phyloP scores from a whole-genome alignment of 2,329 filamentous ascomycete genomes.

The Hypoxylon sp. region DNA sequence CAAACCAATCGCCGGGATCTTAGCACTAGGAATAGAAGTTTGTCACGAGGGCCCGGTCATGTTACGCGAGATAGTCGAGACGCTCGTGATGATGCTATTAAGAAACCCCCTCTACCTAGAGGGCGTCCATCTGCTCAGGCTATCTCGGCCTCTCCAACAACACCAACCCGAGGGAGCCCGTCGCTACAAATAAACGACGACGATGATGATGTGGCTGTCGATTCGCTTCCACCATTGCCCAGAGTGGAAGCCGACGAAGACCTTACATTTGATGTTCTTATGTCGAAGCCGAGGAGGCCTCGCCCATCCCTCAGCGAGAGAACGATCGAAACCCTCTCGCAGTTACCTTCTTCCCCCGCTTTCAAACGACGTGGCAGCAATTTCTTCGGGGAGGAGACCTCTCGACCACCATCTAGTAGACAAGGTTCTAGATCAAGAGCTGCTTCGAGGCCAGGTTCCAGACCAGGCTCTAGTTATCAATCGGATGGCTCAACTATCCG shows the following conservation, averaged over 20 bases:
- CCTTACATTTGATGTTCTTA: constrained; percentile 41
- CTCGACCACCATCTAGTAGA: constrained; percentile 60
- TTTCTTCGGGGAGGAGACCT: constrained; percentile 74
- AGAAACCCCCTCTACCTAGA: constrained; percentile 34
- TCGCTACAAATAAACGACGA: constrained; percentile 20
- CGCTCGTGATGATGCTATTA: constrained; percentile 35
- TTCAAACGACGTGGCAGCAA: constrained; percentile 71
- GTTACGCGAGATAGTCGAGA: constrained; percentile 29
- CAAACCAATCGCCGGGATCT: constrained; percentile 34
- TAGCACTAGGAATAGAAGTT: constrained; percentile 34
- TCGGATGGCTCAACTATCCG: constrained; percentile 65
- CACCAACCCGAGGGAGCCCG: constrained; percentile 21
- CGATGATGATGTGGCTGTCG: constrained; percentile 33
- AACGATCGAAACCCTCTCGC: constrained; percentile 84
- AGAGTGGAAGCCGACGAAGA: constrained; percentile 35
- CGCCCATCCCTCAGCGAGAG: constrained; percentile 78
- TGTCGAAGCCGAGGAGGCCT: constrained; percentile 32
- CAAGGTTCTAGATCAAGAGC: constrained; percentile 56
- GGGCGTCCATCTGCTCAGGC: constrained; percentile 42
- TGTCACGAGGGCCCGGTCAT: constrained; percentile 33
- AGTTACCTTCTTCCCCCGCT: constrained; percentile 79
- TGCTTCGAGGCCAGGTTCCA: constrained; percentile 65
- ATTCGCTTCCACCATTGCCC: constrained; percentile 38
- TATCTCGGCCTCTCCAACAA: constrained; percentile 19
- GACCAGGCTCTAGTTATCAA: constrained; percentile 67